Percentiles rank a stretch among this genome's conserved stretches.
Evolutionary conservation across 495 filamentous ascomycete species (phyloP).

Genomic region (Darksidea phi): DNA sequence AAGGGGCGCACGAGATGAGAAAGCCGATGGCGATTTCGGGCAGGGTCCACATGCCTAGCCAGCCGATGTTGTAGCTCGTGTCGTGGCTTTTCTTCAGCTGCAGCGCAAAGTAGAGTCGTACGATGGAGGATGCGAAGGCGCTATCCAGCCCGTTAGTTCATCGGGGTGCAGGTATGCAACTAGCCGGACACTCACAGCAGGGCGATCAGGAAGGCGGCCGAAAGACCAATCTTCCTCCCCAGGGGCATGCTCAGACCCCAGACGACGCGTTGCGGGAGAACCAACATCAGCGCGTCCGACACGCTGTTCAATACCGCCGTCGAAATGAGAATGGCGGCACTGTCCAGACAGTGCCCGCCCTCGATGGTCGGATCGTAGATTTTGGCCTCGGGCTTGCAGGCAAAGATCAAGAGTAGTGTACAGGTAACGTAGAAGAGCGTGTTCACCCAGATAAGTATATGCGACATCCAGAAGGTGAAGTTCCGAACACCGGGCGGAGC

Average conservation of each 20-base stretch:
- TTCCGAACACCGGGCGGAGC: background rate
- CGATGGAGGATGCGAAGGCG: conserved; percentile 1
- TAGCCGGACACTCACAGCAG: conserved; percentile 4
- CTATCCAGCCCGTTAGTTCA: conserved; percentile 4
- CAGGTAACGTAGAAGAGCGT: conserved; percentile 1
- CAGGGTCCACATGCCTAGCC: conserved; percentile 6
- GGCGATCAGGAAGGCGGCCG: conserved; percentile 8
- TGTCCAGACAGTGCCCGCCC: conserved; percentile 6
- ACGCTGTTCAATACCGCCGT: background rate
- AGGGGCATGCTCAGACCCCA: conserved; percentile 7
- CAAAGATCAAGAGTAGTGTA: conserved; percentile 11
- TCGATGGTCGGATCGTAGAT: background rate
- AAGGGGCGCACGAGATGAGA: conserved; percentile 5
- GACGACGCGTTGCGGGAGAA: conserved; percentile 16
- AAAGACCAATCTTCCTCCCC: conserved; percentile 4
- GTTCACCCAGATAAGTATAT: conserved; percentile 8
- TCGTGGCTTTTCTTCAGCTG: background rate
- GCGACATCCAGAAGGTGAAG: conserved; percentile 8
- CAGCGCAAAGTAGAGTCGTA: conserved; percentile 6
- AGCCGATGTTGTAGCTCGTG: conserved; percentile 10
- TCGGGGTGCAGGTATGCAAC: background rate
- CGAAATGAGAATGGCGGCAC: background rate
- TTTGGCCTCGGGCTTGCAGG: conserved; percentile 7
- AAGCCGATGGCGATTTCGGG: conserved; percentile 7
- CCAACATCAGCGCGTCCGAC: conserved; percentile 6